Evolutionary conservation across 2,329 filamentous ascomycete species (phyloP), one percentile per base, ranked within the genome.

Genomic region (Esteya vermicola): DNA sequence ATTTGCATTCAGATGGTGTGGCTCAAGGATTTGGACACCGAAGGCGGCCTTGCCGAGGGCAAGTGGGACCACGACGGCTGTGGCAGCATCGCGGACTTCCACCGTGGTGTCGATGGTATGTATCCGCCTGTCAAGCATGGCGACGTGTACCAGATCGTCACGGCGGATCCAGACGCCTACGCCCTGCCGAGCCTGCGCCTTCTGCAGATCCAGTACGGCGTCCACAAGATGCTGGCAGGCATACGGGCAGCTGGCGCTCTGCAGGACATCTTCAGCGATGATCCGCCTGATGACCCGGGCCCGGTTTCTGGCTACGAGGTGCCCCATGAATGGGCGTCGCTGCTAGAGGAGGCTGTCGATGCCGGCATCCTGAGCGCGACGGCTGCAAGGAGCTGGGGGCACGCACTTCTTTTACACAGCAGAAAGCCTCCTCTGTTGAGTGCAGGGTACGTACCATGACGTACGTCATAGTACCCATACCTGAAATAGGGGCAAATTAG

Each of bases 141-240:
- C 6, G 42, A 43, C n/a, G 35, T 41, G 9, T 43, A 43, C 21
- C 20, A 41, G 22, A n/a, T 43, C 4, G 14, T 23, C 3, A 41
- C 42, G 6, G 2, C 20, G 4, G 35, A 43, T 31, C 42, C 34
- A 4, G 26, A 14, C 9, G 10, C 9, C 2, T 9, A 13, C 13
- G 38, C 42, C 4, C 32, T 43, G 7, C 42, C 42, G 3, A 41
- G 32, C 20, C 5, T 23, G 6, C 35, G 19, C 2, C 14, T 38
- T 4, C 10, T 43, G 20, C 18, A 43, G n/a, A 30, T 43, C 9
- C 42, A 43, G 23, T 43, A 38, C 22, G 42, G 38, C 6, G 13
- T 41, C 3, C 42, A 43, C 32, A 30, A 38, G 31, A 18, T 43
- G 6, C 26, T 43, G 9, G 38, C 33, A 3, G 38, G 38, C 16